Evolutionary conservation across 2,329 filamentous ascomycete genomes (phyloP).

Genomic region (Thielaviopsis punctulata): DNA sequence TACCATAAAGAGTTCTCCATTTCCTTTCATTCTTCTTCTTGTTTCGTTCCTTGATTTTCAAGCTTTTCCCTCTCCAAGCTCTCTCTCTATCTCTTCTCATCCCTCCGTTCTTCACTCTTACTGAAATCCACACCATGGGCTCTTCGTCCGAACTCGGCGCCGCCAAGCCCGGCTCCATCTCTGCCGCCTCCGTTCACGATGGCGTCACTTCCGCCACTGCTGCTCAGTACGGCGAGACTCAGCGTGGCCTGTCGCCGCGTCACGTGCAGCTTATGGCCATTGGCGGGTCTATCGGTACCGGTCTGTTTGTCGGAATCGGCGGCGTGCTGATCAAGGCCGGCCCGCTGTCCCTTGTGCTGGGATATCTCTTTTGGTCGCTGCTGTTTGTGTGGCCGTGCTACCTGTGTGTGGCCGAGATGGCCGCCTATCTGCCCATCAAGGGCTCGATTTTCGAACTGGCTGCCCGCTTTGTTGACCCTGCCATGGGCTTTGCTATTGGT

Average conservation of each 20-base stretch:
- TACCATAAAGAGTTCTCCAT: too few relatives aligned
- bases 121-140: conserved; percentile 1
- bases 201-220: neutral
- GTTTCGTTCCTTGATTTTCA: neutral
- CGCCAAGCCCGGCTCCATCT: conserved; percentile 2
- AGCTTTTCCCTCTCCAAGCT: neutral
- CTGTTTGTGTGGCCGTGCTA: conserved; percentile 27
- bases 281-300: conserved; percentile 29
- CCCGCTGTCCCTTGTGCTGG: conserved; percentile 27
- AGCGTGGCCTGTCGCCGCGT: conserved; percentile 16
- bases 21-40: neutral
- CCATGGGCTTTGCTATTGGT: conserved; percentile 37
- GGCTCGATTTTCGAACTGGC: conserved; percentile 38
- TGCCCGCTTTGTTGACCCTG: conserved; percentile 36
- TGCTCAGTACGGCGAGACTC: conserved; percentile 5
- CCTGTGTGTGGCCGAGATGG: conserved; percentile 38
- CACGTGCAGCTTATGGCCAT: conserved; percentile 34
- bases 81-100: neutral
- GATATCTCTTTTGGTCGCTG: conserved; percentile 27
- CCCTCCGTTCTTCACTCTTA: neutral
- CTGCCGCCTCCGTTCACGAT: conserved; percentile 8
- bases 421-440: conserved; percentile 35
- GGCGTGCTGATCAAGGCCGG: conserved; percentile 25
- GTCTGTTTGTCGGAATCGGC: conserved; percentile 29
- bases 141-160: conserved; percentile 7